Conservation (phyloP, 345 rosid genomes). For the Gossypium stocksii region DNA sequence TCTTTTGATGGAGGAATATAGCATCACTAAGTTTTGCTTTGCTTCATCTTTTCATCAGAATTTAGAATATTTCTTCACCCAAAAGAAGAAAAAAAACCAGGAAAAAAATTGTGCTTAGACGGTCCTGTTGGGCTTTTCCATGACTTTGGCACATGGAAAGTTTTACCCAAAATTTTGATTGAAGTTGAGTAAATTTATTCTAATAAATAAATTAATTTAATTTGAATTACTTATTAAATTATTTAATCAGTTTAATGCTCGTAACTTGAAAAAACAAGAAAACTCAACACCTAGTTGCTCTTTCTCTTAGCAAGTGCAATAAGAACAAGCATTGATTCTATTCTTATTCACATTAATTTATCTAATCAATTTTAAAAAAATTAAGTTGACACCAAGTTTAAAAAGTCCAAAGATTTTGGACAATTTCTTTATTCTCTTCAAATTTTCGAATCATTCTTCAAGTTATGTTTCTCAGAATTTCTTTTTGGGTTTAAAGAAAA, state of each 20-base stretch:
- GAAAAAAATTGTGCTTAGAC: neutral
- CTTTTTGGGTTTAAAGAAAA: neutral
- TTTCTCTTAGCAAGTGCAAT: neutral
- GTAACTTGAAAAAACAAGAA: too few species aligned
- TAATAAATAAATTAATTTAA: too few species aligned
- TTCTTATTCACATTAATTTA: neutral
- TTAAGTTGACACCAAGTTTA: too few species aligned
- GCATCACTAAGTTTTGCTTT: neutral
- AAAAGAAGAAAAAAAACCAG: neutral
- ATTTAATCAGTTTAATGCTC: too few species aligned
- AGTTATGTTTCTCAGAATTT: neutral
- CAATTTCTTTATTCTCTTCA: neutral
- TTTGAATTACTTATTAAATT: too few species aligned
- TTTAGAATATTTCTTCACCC: neutral
- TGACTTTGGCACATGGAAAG: constrained; percentile 8
- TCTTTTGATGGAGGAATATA: constrained; percentile 1
- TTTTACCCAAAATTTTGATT: too few species aligned
- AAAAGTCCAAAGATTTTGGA: too few species aligned
- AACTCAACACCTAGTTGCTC: neutral
- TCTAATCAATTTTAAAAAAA: neutral
- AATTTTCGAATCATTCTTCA: neutral
- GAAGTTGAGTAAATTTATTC: too few species aligned
- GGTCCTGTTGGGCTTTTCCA: constrained; percentile 1
- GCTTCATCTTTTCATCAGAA: neutral
- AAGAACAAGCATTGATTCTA: neutral